phyloP scores from a whole-genome alignment of 2,329 filamentous ascomycete species.

The Alternaria novae-zelandiae region DNA sequence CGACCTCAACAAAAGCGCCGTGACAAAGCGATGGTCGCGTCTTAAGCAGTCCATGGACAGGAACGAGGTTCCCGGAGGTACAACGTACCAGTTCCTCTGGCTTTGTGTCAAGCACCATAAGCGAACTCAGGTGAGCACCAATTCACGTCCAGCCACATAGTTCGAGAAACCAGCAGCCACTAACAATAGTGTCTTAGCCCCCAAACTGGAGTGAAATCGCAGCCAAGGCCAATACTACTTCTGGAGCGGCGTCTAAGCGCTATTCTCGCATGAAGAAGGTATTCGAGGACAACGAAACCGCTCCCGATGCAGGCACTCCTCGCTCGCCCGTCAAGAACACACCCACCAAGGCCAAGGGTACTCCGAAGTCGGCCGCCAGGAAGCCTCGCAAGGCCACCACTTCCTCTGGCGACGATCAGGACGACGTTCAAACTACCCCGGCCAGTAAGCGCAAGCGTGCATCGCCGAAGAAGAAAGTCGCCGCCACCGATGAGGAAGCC shows the following conservation, averaged over 20 bases:
- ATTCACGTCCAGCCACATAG: background rate
- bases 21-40: slow-evolving; percentile 43
- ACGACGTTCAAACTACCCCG: background rate
- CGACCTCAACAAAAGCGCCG: slow-evolving; percentile 32
- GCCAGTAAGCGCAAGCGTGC: slow-evolving; percentile 32
- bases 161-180: background rate
- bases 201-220: slow-evolving; percentile 42
- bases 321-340: background rate
- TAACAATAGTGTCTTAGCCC: slow-evolving; percentile 6
- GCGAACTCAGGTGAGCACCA: slow-evolving; percentile 27
- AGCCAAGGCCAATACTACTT: slow-evolving; percentile 31
- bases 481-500: background rate
- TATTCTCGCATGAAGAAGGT: slow-evolving; percentile 42
- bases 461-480: slow-evolving; percentile 8
- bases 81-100: slow-evolving; percentile 38
- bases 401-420: background rate
- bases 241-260: slow-evolving; percentile 42
- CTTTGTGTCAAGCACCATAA: slow-evolving; percentile 34
- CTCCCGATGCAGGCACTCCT: background rate
- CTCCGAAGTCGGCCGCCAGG: slow-evolving; percentile 4
- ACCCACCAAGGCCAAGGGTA: slow-evolving; percentile 2
- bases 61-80: slow-evolving; percentile 18
- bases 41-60: slow-evolving; percentile 35
- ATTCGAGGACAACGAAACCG: slow-evolving; percentile 27
- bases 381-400: slow-evolving; percentile 3